Evolutionary conservation across 208 protist genomes (phyloP), one percentile per base, ranked within the genome.

Genomic region (Trypanosoma vivax): DNA sequence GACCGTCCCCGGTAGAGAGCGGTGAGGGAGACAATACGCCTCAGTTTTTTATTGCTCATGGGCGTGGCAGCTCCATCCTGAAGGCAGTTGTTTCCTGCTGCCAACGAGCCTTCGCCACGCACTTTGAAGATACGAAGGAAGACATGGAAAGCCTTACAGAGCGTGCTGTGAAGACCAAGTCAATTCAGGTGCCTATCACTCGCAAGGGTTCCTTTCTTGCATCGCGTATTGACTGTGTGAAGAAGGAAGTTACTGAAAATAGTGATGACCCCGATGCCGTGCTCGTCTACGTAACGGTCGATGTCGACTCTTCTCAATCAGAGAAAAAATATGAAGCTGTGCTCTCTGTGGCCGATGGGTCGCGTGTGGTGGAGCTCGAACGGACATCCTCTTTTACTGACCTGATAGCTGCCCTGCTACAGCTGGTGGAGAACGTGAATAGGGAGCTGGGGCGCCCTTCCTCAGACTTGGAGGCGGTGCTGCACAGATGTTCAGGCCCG

Each of bases 1-100:
- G 43, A 21, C 51, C 60, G n/a, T 23, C 14, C 28, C 41, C 37
- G 13, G n/a, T 42, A 5, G 21, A 14, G 48, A 19, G 3, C 35
- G 48, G 49, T 30, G 16, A 19, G 5, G 3, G 7, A 31, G 3
- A 35, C 6, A 43, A 27, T 23, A 24, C 34, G 38, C 5, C 16
- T 1, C 55, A 43, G n/a, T 57, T 62, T 51, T 56, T 54, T 54
- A 33, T 69, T 2, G 62, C 53, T 16, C 55, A 55, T 50, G 65
- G 65, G 31, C 47, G 56, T 19, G 65, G 65, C 11, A 47, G 31
- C 18, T 60, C 65, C 42, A 11, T 64, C 28, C 37, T 64, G 19
- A 60, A 52, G 24, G 47, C 65, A 30, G 65, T 70, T 13, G 58
- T 84, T 27, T 69, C 56, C 5, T 68, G 63, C 3, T 65, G 65